phyloP scores from a whole-genome alignment of 75 land plant genomes.

The Gnetum montanum region DNA sequence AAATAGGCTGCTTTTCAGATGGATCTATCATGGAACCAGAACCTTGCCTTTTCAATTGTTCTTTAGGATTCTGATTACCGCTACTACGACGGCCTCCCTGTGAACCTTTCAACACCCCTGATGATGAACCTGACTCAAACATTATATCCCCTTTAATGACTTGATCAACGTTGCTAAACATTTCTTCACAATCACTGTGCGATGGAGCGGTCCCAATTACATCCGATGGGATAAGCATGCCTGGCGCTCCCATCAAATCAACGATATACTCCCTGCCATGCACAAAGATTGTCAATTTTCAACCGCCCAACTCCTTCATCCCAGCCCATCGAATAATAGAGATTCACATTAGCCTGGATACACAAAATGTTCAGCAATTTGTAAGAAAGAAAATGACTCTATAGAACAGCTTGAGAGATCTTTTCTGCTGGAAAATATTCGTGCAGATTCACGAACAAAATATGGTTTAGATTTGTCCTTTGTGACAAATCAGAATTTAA shows the following conservation, averaged over 20 bases:
- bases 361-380: slow-evolving; percentile 2
- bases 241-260: slow-evolving; percentile 87
- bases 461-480: no score
- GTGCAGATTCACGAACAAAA: neutral
- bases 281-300: slow-evolving; percentile 15
- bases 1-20: neutral
- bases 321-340: slow-evolving; percentile 3
- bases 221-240: slow-evolving; percentile 73
- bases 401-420: slow-evolving; percentile 2
- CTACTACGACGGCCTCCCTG: neutral
- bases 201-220: slow-evolving; percentile 15
- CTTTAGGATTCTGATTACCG: neutral
- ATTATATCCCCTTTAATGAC: slow-evolving; percentile 14
- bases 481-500: no score
- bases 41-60: neutral
- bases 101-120: slow-evolving; percentile 3
- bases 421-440: slow-evolving; percentile 1
- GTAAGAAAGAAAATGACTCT: slow-evolving; percentile 1
- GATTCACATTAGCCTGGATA: slow-evolving; percentile 6
- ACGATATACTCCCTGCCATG: slow-evolving; percentile 74
- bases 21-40: neutral
- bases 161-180: slow-evolving; percentile 14
- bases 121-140: slow-evolving; percentile 5
- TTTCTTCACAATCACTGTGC: slow-evolving; percentile 32
- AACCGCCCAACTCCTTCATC: slow-evolving; percentile 2